Evolutionary conservation across 2,329 filamentous ascomycete species (phyloP).

Genomic region (Alternaria sp.): DNA sequence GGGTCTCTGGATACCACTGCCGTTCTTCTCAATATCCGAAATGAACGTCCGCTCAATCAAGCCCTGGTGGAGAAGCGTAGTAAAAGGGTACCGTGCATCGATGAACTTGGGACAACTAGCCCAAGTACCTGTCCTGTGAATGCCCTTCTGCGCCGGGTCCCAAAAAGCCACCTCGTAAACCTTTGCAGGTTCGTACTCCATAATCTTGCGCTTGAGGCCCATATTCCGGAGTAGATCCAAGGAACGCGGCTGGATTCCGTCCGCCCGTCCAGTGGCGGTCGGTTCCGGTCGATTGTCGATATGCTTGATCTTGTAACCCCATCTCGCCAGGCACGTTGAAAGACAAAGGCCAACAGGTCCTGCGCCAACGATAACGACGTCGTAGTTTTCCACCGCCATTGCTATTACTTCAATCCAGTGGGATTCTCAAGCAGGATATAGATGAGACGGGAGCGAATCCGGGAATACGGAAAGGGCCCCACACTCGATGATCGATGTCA

Average conservation of each 20-base stretch:
- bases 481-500: slow-evolving; percentile 11
- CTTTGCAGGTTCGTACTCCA: slow-evolving; percentile 86
- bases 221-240: slow-evolving; percentile 88
- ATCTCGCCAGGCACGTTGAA: slow-evolving; percentile 86
- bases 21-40: slow-evolving; percentile 68
- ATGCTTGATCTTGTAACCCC: slow-evolving; percentile 95
- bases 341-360: slow-evolving; percentile 89
- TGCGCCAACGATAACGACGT: slow-evolving; percentile 85
- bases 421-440: not conserved
- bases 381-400: slow-evolving; percentile 61
- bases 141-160: slow-evolving; percentile 65
- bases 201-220: slow-evolving; percentile 86
- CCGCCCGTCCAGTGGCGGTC: slow-evolving; percentile 84
- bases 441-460: slow-evolving; percentile 1
- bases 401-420: not conserved
- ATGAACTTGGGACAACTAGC: slow-evolving; percentile 87
- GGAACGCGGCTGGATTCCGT: slow-evolving; percentile 91
- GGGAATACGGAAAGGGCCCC: slow-evolving; percentile 3
- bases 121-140: slow-evolving; percentile 73
- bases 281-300: slow-evolving; percentile 90
- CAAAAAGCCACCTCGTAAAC: slow-evolving; percentile 78
- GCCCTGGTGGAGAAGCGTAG: slow-evolving; percentile 69
- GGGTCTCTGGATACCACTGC: slow-evolving; percentile 64
- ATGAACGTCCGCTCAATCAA: slow-evolving; percentile 70
- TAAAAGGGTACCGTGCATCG: slow-evolving; percentile 71